Evolutionary conservation across 768 basidiomycete genomes (phyloP).

Genomic region (Piloderma croceum): DNA sequence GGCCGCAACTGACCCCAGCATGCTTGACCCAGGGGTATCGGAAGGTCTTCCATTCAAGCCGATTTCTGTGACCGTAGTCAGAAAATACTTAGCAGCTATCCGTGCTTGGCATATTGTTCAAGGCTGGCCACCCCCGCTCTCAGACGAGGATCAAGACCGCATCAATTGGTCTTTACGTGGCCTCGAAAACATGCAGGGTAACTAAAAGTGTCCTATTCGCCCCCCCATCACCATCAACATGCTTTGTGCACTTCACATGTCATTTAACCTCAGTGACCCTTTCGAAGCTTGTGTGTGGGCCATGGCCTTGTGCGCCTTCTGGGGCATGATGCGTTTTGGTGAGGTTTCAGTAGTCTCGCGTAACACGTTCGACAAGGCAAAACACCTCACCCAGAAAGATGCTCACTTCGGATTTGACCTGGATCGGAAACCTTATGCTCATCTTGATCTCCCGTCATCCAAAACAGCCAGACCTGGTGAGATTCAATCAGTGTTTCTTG

Average conservation of each 20-base stretch:
- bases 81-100: slow-evolving; percentile 33
- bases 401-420: slow-evolving; percentile 18
- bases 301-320: slow-evolving; percentile 32
- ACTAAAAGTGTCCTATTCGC: slow-evolving; percentile 14
- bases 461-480: slow-evolving; percentile 30
- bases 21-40: slow-evolving; percentile 3
- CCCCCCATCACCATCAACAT: slow-evolving; percentile 31
- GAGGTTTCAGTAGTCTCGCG: slow-evolving; percentile 27
- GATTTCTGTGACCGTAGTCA: slow-evolving; percentile 16
- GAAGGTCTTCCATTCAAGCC: slow-evolving; percentile 24
- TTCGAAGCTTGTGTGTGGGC: no score
- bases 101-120: slow-evolving; percentile 35
- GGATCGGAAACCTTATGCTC: slow-evolving; percentile 21
- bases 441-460: no score
- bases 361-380: slow-evolving; percentile 11
- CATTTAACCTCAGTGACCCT: slow-evolving; percentile 19
- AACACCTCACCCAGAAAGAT: slow-evolving; percentile 22
- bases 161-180: slow-evolving; percentile 28
- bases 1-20: slow-evolving; percentile 27
- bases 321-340: slow-evolving; percentile 34
- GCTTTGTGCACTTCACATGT: slow-evolving; percentile 18
- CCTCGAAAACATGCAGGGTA: slow-evolving; percentile 18
- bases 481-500: slow-evolving; percentile 25
- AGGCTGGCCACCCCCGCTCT: slow-evolving; percentile 31
- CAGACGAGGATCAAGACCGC: slow-evolving; percentile 9